Evolutionary conservation across 805 yeast genomes (phyloP).

Genomic region (Starmera quercuum): DNA sequence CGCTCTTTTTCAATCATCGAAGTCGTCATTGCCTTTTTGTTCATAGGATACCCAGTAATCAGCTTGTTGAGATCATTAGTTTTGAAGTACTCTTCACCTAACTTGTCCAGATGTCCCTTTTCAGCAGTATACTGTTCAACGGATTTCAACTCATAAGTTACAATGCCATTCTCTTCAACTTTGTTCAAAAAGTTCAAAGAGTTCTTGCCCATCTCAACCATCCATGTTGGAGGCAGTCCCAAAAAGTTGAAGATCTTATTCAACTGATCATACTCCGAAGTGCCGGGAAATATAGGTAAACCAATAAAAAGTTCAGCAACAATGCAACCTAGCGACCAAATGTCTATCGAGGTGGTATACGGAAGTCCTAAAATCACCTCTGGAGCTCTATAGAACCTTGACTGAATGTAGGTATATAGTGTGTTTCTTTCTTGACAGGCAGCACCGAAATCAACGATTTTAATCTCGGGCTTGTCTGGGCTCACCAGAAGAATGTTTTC

Average conservation of each 20-base stretch:
- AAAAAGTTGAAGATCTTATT: slow-evolving; percentile 74
- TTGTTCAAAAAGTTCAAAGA: slow-evolving; percentile 49
- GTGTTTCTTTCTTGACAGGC: slow-evolving; percentile 92
- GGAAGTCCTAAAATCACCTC: slow-evolving; percentile 90
- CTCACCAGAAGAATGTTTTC: slow-evolving; percentile 81
- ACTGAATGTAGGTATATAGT: slow-evolving; percentile 84
- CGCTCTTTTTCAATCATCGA: slow-evolving; percentile 58
- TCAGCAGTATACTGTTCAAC: slow-evolving; percentile 43
- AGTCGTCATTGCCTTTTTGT: slow-evolving; percentile 44
- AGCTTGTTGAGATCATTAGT: slow-evolving; percentile 61
- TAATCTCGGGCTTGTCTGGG: slow-evolving; percentile 62
- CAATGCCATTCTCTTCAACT: slow-evolving; percentile 10
- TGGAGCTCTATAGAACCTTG: slow-evolving; percentile 90
- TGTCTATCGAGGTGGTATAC: slow-evolving; percentile 87
- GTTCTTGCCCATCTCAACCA: slow-evolving; percentile 93
- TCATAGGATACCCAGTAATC: slow-evolving; percentile 65
- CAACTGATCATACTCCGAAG: slow-evolving; percentile 88
- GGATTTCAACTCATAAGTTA: slow-evolving; percentile 20
- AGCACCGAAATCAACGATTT: slow-evolving; percentile 92
- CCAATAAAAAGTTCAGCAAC: slow-evolving; percentile 88
- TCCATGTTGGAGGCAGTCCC: slow-evolving; percentile 89
- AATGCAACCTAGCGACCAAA: slow-evolving; percentile 96
- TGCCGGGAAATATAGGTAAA: slow-evolving; percentile 89
- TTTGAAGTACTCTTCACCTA: slow-evolving; percentile 79
- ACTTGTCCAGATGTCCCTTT: slow-evolving; percentile 55